These are phyloP conservation scores for Sporothrix dimorphospora DNA, from an alignment of 2,329 filamentous ascomycete genomes.

Conservation along the genomic window DNA sequence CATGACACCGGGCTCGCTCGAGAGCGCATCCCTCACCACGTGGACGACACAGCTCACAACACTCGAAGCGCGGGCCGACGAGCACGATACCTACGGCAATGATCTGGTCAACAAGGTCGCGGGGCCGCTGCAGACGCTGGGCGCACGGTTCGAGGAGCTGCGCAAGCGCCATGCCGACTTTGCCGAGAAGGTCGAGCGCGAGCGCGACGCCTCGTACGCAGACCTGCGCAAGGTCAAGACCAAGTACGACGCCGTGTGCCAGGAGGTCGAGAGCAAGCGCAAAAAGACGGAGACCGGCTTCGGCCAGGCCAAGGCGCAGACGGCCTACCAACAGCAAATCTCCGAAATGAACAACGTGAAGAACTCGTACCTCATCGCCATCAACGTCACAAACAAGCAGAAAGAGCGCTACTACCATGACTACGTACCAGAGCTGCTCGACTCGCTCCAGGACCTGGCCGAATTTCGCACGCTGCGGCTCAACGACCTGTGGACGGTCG, in stretches of 20 bases:
- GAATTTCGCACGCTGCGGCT: conserved; percentile 84
- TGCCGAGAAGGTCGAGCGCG: conserved; percentile 83
- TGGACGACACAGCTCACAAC: conserved; percentile 94
- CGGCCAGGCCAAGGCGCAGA: conserved; percentile 90
- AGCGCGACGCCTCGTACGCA: conserved; percentile 79
- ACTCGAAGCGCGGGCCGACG: conserved; percentile 81
- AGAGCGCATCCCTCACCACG: conserved; percentile 94
- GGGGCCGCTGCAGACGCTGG: conserved; percentile 79
- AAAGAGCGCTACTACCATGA: conserved; percentile 98
- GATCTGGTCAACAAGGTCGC: conserved; percentile 80
- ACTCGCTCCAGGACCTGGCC: conserved; percentile 90
- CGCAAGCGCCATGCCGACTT: conserved; percentile 91
- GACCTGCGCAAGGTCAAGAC: conserved; percentile 89
- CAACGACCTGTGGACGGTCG: conserved; percentile 83
- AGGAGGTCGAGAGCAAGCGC: conserved; percentile 90
- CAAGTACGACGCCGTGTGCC: conserved; percentile 90
- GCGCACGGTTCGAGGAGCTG: conserved; percentile 80
- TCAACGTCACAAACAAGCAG: conserved; percentile 96
- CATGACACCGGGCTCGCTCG: conserved; percentile 92
- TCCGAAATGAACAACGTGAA: conserved; percentile 97
- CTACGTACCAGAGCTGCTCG: conserved; percentile 90
- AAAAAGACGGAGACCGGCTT: conserved; percentile 96
- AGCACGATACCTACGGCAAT: conserved; percentile 83
- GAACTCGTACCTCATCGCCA: conserved; percentile 95
- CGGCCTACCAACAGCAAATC: conserved; percentile 88